phyloP scores from a whole-genome alignment of 768 basidiomycete genomes.

The Psilocybe subaeruginosa region DNA sequence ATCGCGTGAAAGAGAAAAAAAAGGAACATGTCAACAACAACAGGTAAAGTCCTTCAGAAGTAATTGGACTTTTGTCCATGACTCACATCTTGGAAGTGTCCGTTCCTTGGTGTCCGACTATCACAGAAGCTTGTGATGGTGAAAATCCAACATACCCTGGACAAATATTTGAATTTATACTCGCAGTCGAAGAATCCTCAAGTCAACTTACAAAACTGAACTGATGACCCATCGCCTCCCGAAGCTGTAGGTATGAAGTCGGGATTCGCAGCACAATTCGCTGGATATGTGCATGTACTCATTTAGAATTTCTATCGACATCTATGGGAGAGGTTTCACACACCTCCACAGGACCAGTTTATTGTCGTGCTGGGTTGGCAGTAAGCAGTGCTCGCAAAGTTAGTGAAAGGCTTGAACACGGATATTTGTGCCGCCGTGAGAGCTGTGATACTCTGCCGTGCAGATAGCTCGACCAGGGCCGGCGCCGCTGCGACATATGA shows the following conservation, averaged over 20 bases:
- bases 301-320: background rate
- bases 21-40: background rate
- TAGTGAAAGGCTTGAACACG: conserved; percentile 46
- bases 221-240: conserved; percentile 41
- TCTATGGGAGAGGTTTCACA: conserved; percentile 4
- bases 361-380: conserved; percentile 44
- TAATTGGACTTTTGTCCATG: background rate
- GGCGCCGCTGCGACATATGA: conserved; percentile 11
- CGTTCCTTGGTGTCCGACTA: conserved; percentile 49
- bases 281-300: conserved; percentile 19
- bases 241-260: conserved; percentile 45
- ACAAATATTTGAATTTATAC: background rate
- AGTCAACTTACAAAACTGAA: conserved; percentile 40
- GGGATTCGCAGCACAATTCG: conserved; percentile 42
- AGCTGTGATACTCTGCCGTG: conserved; percentile 25
- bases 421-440: conserved; percentile 44
- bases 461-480: conserved; percentile 11
- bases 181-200: background rate
- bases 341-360: conserved; percentile 55
- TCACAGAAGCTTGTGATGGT: conserved; percentile 34
- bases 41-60: background rate
- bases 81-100: conserved; percentile 37
- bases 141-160: conserved; percentile 33
- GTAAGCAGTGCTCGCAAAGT: conserved; percentile 54
- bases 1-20: background rate